Base-by-base conservation (phyloP, 176 grass and related monocot genomes). In the Avena eriantha region DNA sequence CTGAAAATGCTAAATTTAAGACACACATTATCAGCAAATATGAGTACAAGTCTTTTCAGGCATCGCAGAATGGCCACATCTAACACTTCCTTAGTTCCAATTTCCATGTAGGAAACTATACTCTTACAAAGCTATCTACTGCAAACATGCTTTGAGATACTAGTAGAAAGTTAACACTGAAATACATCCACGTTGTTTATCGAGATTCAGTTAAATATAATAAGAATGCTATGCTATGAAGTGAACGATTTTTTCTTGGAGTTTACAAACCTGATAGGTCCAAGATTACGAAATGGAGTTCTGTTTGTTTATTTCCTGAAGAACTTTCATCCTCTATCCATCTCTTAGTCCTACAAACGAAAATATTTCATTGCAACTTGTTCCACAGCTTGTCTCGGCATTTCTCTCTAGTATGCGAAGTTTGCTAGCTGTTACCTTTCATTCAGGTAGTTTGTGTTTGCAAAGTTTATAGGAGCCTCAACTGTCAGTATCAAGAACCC, bases 391-490 rank as follows among this genome's bases (percentile, higher is more conserved):
- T 23, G 41, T 41, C 73, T 36, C 47, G 19, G 23, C 33, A 76
- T 39, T 78, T 54, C 2, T 19, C 45, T 68, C 1, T 6, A 69
- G 3, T 69, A 33, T 0, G 34, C 22, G 18, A 24, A 81, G 5
- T 84, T 89, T 21, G 0, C 26, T 29, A 29, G 29, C 29, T 61
- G 41, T 83, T 84, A 95, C 96, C 96, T 98, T 89, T 98, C 96
- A 72, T 89, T 95, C 24, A 98, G 82, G 41, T 98, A 98, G 70
- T 91, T 98, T n/a, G 86, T 92, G 65, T 98, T 98, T 76, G 92
- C 78, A 64, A 98, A 98, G 78, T 98, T 98, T 78, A 98, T 98
- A 23, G 96, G 93, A 74, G 96, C 93, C 84, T 95, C 96, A 56
- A 94, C 77, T 50, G 96, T 82, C 24, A 98, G 81, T 82, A 98